These are phyloP conservation scores for Colletotrichum horii DNA, from an alignment of 2,329 filamentous ascomycete species.

Conservation along the genomic window DNA sequence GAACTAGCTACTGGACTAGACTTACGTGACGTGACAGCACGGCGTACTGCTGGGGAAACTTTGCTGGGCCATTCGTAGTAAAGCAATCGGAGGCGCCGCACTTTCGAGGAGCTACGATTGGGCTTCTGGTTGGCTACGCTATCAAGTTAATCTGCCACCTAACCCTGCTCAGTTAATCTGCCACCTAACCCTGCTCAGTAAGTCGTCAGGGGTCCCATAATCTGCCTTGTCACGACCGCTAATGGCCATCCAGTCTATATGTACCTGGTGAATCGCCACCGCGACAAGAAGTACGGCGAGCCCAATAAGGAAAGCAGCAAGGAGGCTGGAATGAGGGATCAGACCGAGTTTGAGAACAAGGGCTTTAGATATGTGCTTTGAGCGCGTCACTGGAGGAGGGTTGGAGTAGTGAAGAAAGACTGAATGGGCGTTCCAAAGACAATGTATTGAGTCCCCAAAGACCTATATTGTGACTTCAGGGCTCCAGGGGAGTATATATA, in stretches of 20 bases:
- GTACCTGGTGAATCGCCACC: background rate
- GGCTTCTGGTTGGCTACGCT: background rate
- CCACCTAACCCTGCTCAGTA: background rate
- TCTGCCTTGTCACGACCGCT: fast-evolving
- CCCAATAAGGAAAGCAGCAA: conserved; percentile 37
- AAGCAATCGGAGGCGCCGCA: background rate
- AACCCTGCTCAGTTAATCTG: background rate
- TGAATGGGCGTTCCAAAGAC: background rate
- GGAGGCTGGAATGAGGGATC: conserved; percentile 44
- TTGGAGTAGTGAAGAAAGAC: background rate
- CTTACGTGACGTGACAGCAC: background rate
- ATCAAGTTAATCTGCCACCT: background rate
- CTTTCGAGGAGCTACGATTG: background rate
- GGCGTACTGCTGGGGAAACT: background rate
- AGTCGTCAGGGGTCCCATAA: background rate
- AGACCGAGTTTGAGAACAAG: conserved; percentile 47
- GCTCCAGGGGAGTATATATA: fast-evolving
- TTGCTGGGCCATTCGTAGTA: background rate
- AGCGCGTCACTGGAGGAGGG: background rate
- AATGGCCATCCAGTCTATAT: background rate
- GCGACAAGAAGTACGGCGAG: conserved; percentile 29
- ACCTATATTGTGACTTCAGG: fast-evolving
- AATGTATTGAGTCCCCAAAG: background rate
- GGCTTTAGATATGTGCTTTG: conserved; percentile 44
- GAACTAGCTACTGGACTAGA: fast-evolving